phyloP scores from a whole-genome alignment of 164 flowering plant species.

The Houttuynia cordata region DNA sequence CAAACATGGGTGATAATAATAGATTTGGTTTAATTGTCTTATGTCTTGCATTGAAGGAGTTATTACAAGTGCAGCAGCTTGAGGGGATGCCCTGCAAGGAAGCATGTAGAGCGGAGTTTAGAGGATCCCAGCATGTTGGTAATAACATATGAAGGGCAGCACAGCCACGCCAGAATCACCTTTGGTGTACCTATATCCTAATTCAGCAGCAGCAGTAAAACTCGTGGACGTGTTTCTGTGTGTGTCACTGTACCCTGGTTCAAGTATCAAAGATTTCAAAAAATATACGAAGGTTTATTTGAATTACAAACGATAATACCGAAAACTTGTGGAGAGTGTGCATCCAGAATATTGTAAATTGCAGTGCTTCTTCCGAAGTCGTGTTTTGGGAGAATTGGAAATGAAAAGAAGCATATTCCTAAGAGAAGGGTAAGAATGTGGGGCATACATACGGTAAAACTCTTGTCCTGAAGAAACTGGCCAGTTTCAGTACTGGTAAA shows the following conservation, averaged over 20 bases:
- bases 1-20: neutral
- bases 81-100: slow-evolving; percentile 37
- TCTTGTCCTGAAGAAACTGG: too few relatives aligned
- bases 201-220: slow-evolving; percentile 3
- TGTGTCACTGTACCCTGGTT: too few relatives aligned
- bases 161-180: slow-evolving; percentile 20
- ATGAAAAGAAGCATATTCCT: too few relatives aligned
- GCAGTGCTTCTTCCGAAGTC: too few relatives aligned
- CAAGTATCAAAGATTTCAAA: too few relatives aligned
- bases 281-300: too few relatives aligned
- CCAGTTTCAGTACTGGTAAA: too few relatives aligned
- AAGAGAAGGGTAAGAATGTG: too few relatives aligned
- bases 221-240: neutral
- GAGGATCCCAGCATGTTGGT: slow-evolving; percentile 28
- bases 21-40: neutral
- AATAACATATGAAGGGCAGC: slow-evolving; percentile 33
- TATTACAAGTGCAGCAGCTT: slow-evolving; percentile 34
- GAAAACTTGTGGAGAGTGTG: neutral
- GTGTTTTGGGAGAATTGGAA: too few relatives aligned
- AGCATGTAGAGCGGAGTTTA: slow-evolving; percentile 28
- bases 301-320: neutral
- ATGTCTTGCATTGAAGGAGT: slow-evolving; percentile 16
- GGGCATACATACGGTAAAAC: too few relatives aligned
- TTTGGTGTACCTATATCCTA: slow-evolving; percentile 12
- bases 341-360: too few relatives aligned